Evolutionary conservation across 768 basidiomycete species (phyloP), one percentile per base, ranked within the genome.

Genomic region (Boletus reticulatus): DNA sequence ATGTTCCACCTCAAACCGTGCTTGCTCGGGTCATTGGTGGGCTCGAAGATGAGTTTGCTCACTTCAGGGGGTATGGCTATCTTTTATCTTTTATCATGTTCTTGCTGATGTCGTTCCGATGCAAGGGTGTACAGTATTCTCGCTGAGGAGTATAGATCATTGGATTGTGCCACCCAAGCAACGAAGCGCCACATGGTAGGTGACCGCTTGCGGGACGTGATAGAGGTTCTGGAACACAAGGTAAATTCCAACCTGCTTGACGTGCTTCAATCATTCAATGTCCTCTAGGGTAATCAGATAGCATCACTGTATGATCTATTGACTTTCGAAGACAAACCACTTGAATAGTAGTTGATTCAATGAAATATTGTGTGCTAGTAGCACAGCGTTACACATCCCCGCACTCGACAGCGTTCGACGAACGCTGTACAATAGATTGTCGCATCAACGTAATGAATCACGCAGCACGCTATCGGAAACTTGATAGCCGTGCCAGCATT

Each of bases 11-110:
- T 22, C 95, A 98, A 71, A 94, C 94, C 1, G 84, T 96, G 13
- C 80, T 97, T 4, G 80, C 85, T 29, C 78, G 89, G 4, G 92
- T 97, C 12, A 75, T 98, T 31, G 70, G 88, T 56, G 93, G 96
- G 71, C 77, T 99, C 9, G 96, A 98, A 68, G 94, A 94, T 57
- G 96, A 99, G 67, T 98, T 98, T 66, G 84, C 83, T 36, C 92
- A 94, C 73, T 96, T 95, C 71, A 97, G 93, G 73, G 85, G 88
- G 97, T 98, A 61, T 29, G 85, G 75, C 42, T 41, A 17, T 14
- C 6, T 11, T 14, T 24, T 20, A 7, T 17, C n/a, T 29, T 20
- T 12, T 43, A 19, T 38, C 6, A 12, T n/a, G 1, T n/a, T 50
- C 41, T 12, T 4, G 4, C 61, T 69, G 27, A 71, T 36, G 17